Percentiles rank a stretch among this genome's conserved stretches.
Evolutionary conservation across 257 asterid species (phyloP).

Genomic region (Solanum tacnaense): DNA sequence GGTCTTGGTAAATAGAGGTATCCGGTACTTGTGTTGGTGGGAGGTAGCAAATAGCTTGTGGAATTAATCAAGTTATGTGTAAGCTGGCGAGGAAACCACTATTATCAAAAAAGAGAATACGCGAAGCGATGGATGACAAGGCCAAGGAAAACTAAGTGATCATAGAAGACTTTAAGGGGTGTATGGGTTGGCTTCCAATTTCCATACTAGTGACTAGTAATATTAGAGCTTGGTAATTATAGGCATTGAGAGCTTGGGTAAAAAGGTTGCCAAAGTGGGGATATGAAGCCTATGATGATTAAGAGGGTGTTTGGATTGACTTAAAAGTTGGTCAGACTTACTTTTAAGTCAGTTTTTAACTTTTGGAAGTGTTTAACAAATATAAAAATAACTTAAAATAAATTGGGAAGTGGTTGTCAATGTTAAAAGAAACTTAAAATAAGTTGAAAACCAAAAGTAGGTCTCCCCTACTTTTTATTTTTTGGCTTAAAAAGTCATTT

Average conservation of each 20-base stretch:
- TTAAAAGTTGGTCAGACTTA: no score
- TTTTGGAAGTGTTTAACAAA: no score
- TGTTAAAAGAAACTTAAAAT: no score
- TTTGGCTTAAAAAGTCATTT: no score
- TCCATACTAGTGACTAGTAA: neutral
- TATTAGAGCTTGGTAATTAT: constrained; percentile 1
- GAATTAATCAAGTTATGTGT: neutral
- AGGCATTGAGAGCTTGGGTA: constrained; percentile 8
- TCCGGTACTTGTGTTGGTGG: neutral
- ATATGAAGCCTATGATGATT: constrained; percentile 14
- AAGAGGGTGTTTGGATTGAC: neutral
- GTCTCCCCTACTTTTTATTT: no score
- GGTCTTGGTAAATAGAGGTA: neutral
- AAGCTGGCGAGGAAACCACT: neutral
- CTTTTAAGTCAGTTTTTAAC: no score
- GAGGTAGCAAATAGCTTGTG: neutral
- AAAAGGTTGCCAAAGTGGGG: constrained; percentile 3
- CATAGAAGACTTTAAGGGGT: constrained; percentile 1
- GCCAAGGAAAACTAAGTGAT: constrained; percentile 2
- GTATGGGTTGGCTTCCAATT: constrained; percentile 14
- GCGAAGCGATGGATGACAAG: constrained; percentile 1
- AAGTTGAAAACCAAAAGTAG: no score
- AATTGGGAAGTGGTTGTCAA: no score
- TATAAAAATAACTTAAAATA: no score
- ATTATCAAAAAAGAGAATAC: neutral